Evolutionary conservation across 306 rosid genomes (phyloP).

Genomic region (Fagus sylvatica): DNA sequence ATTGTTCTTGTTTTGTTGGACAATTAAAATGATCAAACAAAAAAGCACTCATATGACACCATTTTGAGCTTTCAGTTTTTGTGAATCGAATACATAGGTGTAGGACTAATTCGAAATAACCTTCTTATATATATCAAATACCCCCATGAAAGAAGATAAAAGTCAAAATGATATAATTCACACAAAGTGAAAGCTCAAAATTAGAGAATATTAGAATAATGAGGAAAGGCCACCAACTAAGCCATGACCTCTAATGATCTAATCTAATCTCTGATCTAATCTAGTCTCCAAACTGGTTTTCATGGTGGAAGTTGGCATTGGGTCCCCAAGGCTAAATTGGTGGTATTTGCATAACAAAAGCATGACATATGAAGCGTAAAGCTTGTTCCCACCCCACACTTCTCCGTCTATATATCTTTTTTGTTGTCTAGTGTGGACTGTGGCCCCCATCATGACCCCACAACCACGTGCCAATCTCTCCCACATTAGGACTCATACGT

Average conservation of each 20-base stretch:
- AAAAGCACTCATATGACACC: too few relatives aligned
- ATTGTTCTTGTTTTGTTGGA: too few relatives aligned
- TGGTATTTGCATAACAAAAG: slow-evolving; percentile 44
- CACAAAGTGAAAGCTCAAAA: too few relatives aligned
- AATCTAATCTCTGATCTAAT: background rate
- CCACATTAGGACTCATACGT: background rate
- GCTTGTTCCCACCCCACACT: slow-evolving; percentile 53
- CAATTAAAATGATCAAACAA: too few relatives aligned
- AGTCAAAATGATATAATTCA: too few relatives aligned
- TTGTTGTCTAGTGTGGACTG: slow-evolving; percentile 19
- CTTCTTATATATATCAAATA: too few relatives aligned
- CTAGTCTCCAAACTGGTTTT: background rate
- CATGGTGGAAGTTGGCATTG: slow-evolving; percentile 14
- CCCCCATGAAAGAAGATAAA: too few relatives aligned
- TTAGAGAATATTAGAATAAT: background rate
- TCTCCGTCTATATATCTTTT: slow-evolving; percentile 22
- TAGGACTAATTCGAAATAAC: too few relatives aligned
- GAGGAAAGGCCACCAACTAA: background rate
- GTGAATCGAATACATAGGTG: too few relatives aligned
- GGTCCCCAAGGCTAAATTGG: slow-evolving; percentile 32
- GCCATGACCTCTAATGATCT: background rate
- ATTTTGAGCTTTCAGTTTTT: too few relatives aligned
- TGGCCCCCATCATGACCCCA: slow-evolving; percentile 26
- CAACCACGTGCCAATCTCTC: slow-evolving; percentile 49
- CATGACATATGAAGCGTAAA: slow-evolving; percentile 34